Base-by-base conservation (phyloP, 2,329 filamentous ascomycete species). In the Trichoderma sp. region DNA sequence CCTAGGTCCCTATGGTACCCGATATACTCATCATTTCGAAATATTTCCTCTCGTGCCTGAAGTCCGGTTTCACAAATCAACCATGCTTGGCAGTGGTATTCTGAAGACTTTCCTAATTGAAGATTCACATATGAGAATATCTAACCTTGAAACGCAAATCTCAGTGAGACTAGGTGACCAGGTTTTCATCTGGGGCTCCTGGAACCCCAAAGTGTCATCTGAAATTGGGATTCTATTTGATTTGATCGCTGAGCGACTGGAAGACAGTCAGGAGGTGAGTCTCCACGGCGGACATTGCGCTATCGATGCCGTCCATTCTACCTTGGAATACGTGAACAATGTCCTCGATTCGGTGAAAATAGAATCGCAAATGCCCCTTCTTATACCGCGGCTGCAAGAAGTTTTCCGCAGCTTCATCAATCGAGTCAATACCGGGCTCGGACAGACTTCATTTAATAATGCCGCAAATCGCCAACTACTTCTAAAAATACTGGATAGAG, bases 1-100 rank as follows among this genome's bases (percentile, higher is more conserved):
- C 1, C 77, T 90, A 8, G 86, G 84, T 0, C 85, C 86, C 0
- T 89, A 87, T 73, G 88, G 88, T 1, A 87, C 85, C 1, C 81
- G 83, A 27, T 90, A 90, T 73, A 85, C 87, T 0, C 82, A 85
- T 37, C 84, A 90, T 72, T 90, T 90, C 70, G 87, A 89, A 54
- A 76, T 87, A 5, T 88, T 89, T 64, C 87, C 87, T 19, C 77
- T 90, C 34, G 83, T 85, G 45, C 72, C 76, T 7, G 84, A 83
- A 3, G 81, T 85, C 0, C 89, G 83, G 75, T 90, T 90, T 64
- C 87, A 89, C 65, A 81, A 84, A 69, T 84, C 80, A 63, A 90
- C 87, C 0, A 74, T 89, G 32, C 77, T 90, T 53, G 88, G 88
- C 8, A 82, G 81, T 70, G 87, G 87, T 2, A 76, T 79, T 1